Conservation (phyloP, 2,329 filamentous ascomycete genomes). For the Pseudogymnoascus pannorum region DNA sequence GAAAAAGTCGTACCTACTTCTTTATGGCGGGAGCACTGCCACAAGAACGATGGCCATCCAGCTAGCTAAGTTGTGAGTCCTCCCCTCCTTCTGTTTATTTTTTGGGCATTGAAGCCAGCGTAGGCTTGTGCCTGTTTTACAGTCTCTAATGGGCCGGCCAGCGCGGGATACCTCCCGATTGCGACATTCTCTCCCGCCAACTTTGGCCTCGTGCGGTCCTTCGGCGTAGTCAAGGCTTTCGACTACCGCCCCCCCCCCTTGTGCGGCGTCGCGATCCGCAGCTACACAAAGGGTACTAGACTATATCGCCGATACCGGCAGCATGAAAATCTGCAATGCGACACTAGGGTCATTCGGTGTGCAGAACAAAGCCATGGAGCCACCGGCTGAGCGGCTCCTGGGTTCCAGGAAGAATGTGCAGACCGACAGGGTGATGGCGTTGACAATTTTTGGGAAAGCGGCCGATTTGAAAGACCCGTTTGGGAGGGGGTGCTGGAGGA, state of each 20-base stretch:
- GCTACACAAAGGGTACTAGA: constrained; percentile 36
- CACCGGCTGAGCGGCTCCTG: constrained; percentile 11
- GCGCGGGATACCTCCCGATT: constrained; percentile 33
- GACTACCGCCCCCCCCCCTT: constrained; percentile 33
- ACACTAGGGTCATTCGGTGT: constrained; percentile 33
- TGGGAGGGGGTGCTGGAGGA: too few species aligned
- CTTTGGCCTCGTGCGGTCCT: constrained; percentile 31
- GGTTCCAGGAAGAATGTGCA: constrained; percentile 19
- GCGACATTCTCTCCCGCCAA: constrained; percentile 39
- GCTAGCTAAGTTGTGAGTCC: constrained; percentile 29
- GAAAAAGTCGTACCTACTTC: constrained; percentile 28
- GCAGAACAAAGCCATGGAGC: constrained; percentile 32
- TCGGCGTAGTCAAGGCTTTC: constrained; percentile 38
- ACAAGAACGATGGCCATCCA: constrained; percentile 38
- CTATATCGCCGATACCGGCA: constrained; percentile 19
- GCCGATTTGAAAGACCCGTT: neutral
- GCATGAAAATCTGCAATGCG: constrained; percentile 32
- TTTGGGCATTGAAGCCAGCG: neutral
- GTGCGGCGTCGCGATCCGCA: constrained; percentile 23
- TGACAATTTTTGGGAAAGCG: constrained; percentile 7
- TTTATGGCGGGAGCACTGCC: constrained; percentile 38
- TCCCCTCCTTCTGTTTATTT: constrained; percentile 9
- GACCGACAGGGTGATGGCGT: constrained; percentile 20
- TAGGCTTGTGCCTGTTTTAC: too few species aligned
- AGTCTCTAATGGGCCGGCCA: constrained; percentile 13